phyloP scores from a whole-genome alignment of 768 basidiomycete genomes.

The Mycena floridula region DNA sequence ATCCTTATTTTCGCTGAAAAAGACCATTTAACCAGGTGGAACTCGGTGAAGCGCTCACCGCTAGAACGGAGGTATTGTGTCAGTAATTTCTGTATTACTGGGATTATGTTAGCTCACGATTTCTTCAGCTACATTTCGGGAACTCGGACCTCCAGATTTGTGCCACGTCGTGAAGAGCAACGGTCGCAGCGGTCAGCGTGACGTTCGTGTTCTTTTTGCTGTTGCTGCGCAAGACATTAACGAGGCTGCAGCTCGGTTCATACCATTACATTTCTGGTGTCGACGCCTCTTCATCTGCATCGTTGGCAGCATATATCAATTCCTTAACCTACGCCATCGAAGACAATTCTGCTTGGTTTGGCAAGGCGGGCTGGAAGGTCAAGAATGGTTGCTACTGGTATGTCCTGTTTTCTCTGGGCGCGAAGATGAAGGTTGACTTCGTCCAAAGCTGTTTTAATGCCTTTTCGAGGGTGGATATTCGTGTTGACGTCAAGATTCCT shows the following conservation, averaged over 20 bases:
- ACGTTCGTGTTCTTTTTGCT: slow-evolving; percentile 47
- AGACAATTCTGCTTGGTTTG: slow-evolving; percentile 89
- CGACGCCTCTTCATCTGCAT: slow-evolving; percentile 96
- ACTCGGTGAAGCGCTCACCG: slow-evolving; percentile 81
- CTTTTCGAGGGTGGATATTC: slow-evolving; percentile 92
- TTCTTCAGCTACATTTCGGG: slow-evolving; percentile 80
- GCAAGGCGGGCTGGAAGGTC: slow-evolving; percentile 81
- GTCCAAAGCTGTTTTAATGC: slow-evolving; percentile 86
- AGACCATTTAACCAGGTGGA: slow-evolving; percentile 52
- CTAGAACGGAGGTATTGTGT: slow-evolving; percentile 92
- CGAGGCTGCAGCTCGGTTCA: slow-evolving; percentile 66
- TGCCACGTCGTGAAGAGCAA: slow-evolving; percentile 94
- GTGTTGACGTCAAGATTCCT: slow-evolving; percentile 97
- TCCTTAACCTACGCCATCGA: slow-evolving; percentile 96
- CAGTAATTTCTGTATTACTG: slow-evolving; percentile 27
- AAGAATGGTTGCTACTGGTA: slow-evolving; percentile 91
- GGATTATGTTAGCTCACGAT: slow-evolving; percentile 10
- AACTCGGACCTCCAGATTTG: slow-evolving; percentile 95
- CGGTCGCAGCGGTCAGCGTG: slow-evolving; percentile 76
- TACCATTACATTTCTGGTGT: slow-evolving; percentile 99
- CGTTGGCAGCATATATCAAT: slow-evolving; percentile 96
- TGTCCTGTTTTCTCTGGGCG: slow-evolving; percentile 15
- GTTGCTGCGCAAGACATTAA: slow-evolving; percentile 3
- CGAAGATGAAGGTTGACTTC: background rate
- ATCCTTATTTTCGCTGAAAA: background rate